These are phyloP conservation scores for Xanthoconium purpureum DNA, from an alignment of 768 basidiomycete species.

Conservation along the genomic window DNA sequence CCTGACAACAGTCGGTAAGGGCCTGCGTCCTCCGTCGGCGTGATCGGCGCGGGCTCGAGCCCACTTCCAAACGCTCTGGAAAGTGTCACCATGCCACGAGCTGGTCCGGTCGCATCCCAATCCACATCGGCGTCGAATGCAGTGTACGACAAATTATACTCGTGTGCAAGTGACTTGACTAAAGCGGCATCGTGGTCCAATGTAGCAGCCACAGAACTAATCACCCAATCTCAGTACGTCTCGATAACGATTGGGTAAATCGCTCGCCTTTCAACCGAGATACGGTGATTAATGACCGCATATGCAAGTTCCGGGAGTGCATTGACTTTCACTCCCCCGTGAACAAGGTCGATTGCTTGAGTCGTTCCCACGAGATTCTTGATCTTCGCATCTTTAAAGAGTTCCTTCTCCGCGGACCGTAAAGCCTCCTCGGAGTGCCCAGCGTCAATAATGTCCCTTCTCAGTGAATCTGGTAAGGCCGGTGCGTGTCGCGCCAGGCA, in stretches of 20 bases:
- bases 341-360: conserved; percentile 71
- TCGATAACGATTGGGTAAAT: neutral
- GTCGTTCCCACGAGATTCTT: conserved; percentile 63
- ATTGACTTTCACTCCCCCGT: conserved; percentile 71
- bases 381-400: conserved; percentile 38
- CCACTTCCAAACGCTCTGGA: conserved; percentile 43
- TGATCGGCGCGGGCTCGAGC: conserved; percentile 67
- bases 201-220: conserved; percentile 40
- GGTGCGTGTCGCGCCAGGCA: conserved; percentile 66
- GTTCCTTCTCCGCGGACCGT: conserved; percentile 45
- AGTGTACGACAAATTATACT: conserved; percentile 56
- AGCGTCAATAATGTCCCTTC: conserved; percentile 47
- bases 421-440: conserved; percentile 50
- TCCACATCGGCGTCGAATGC: conserved; percentile 51
- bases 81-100: conserved; percentile 48
- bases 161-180: conserved; percentile 42
- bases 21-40: conserved; percentile 36
- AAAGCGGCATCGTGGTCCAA: conserved; percentile 43
- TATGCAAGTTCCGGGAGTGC: conserved; percentile 74
- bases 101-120: conserved; percentile 26
- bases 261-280: conserved; percentile 55
- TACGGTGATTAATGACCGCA: conserved; percentile 71
- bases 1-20: conserved; percentile 56
- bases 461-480: conserved; percentile 46
- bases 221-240: neutral